phyloP scores from a whole-genome alignment of 805 yeast genomes.

The Ogataea nakhonphanomensis region DNA sequence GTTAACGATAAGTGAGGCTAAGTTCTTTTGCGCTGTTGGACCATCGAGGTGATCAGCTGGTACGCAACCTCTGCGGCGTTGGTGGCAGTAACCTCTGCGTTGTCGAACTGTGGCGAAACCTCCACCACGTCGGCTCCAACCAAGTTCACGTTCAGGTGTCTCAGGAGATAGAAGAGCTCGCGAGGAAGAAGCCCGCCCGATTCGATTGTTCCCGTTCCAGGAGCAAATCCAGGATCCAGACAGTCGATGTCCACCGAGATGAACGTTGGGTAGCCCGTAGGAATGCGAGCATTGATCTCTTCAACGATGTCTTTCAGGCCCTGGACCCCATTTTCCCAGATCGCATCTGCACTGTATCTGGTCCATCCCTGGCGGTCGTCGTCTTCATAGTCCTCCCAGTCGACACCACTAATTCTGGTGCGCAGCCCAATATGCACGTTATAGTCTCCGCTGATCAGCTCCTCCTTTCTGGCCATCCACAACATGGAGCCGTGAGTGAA shows the following conservation, averaged over 20 bases:
- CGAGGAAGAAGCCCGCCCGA: constrained; percentile 59
- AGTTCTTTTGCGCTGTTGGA: constrained; percentile 41
- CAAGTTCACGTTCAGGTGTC: constrained; percentile 44
- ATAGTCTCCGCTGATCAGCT: constrained; percentile 48
- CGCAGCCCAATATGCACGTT: constrained; percentile 77
- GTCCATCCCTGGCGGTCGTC: constrained; percentile 68
- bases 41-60: constrained; percentile 74
- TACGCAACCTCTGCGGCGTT: constrained; percentile 70
- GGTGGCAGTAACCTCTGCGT: constrained; percentile 61
- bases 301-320: constrained; percentile 46
- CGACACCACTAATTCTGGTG: constrained; percentile 64
- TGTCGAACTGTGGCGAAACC: constrained; percentile 62
- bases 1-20: constrained; percentile 19
- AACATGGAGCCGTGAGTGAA: constrained; percentile 85
- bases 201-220: constrained; percentile 59
- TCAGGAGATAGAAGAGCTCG: constrained; percentile 46
- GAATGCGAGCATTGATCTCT: constrained; percentile 52
- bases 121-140: constrained; percentile 59
- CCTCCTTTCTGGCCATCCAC: constrained; percentile 76
- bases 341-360: constrained; percentile 69
- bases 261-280: constrained; percentile 65
- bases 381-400: constrained; percentile 58
- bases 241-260: constrained; percentile 75
- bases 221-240: constrained; percentile 54
- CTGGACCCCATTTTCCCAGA: constrained; percentile 60